Evolutionary conservation across 2,329 filamentous ascomycete genomes (phyloP), one percentile per base, ranked within the genome.

Genomic region (Cordyceps pruinosa): DNA sequence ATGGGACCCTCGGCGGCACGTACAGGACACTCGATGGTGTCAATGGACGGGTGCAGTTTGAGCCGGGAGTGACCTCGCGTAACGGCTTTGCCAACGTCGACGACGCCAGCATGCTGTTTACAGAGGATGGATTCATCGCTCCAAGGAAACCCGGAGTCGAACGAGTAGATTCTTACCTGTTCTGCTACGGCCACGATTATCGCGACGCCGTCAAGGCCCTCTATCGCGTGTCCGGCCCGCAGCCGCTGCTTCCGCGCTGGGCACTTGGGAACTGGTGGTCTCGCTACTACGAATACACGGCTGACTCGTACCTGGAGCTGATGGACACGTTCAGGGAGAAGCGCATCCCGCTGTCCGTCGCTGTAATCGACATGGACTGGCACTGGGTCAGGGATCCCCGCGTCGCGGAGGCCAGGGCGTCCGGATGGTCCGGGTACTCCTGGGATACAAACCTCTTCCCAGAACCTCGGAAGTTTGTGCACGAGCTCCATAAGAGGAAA

Each of bases 281-380:
- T 47, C 73, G 84, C 8, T 86, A 85, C 65, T 78, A 86, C 63
- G 75, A 74, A 2, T 87, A 86, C 63, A 72, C 70, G 0, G 73
- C 76, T 28, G 70, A 77, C 2, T 79, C 83, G 61, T 86, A 86
- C 62, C 59, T 85, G 2, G 67, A 70, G 15, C 71, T 87, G 17
- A 80, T 86, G 73, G 79, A 83, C 56, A 72, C 74, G 50, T 86
- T 86, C 61, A 65, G 70, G 5, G 66, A 69, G 9, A 68, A 79
- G 25, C 66, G 73, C 0, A 75, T 86, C 7, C 84, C 84, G 0
- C 69, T 86, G 37, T 80, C 76, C 5, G 81, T 85, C 6, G 82
- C 77, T 2, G 81, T 86, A 1, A 67, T 86, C 4, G 84, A 87
- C 63, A 86, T 86, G 83, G 84, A 86, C 65, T 86, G 83, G 84